Base-by-base conservation (phyloP, 345 rosid species). In the Eucalyptus virginea region DNA sequence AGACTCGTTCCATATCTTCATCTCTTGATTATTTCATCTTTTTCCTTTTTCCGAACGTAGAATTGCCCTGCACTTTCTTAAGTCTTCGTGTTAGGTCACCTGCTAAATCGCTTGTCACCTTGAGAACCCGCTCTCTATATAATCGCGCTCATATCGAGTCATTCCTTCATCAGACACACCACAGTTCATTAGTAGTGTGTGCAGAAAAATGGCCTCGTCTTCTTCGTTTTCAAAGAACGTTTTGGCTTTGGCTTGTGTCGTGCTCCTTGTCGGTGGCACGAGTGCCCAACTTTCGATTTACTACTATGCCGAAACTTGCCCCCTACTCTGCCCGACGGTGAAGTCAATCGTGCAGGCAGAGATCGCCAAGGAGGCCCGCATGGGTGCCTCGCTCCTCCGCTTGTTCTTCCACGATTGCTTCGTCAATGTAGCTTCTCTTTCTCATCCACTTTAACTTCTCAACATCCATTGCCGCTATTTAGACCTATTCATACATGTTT, bases 361-460 rank as follows among this genome's bases (percentile, higher is more conserved):
- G 47, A 91, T 98, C 28, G 83, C 30, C 10, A 94, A 89, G 16
- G 94, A 97, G 92, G 86, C 94, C 51, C 90, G 97, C 12, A 93
- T 94, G 91, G 98, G 98, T 12, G 99, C 98, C 34, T 96, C 98
- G 26, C 89, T 97, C 65, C 94, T 96, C 88, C 98, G 99, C 86
- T 91, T 97, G 88, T 94, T 94, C 94, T 97, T 96, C 95, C 99
- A 96, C 19, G 99, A 97, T 81, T 97, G 99, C 89, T 97, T 97
- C 60, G 99, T 97, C 88, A 97, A 96, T 85, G 99, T 97, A 95
- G 90, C 54, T 87, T 7, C 34, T 28, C 28, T 24, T 45, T 80
- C 34, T 28, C n/a, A 34, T 45, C 30, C 54, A 28, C 81, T 12
- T 28, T 34, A 19, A 48, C 3, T 18, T 52, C 30, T 34, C 19